Conservation (phyloP, 2,329 filamentous ascomycete species). For the Fusarium brevicatenulatum region DNA sequence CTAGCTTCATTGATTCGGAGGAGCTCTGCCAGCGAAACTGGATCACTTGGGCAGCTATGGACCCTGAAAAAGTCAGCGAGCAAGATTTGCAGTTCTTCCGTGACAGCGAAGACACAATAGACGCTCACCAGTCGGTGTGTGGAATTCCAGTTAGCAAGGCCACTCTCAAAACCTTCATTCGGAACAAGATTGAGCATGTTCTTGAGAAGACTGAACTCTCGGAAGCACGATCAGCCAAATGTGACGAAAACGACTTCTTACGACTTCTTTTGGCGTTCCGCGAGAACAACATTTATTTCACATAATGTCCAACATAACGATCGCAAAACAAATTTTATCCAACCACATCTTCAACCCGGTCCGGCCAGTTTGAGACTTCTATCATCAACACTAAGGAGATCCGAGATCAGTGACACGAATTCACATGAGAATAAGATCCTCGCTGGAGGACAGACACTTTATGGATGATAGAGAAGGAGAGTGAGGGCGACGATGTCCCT, state of each 20-base stretch:
- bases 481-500: background rate
- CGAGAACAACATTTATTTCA: conserved; percentile 14
- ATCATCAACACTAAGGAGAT: background rate
- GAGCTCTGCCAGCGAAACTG: background rate
- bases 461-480: background rate
- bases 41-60: background rate
- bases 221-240: conserved; percentile 13
- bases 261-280: conserved; percentile 16
- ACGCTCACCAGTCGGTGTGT: conserved; percentile 14
- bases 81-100: conserved; percentile 8
- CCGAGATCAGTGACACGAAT: background rate
- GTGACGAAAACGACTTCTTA: conserved; percentile 13
- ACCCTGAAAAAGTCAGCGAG: conserved; percentile 8
- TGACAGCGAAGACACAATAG: conserved; percentile 8
- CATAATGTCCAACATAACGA: background rate
- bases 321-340: background rate
- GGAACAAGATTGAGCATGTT: conserved; percentile 11
- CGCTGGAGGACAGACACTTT: background rate
- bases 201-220: conserved; percentile 9
- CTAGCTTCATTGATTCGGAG: background rate
- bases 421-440: background rate
- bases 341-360: background rate
- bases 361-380: background rate
- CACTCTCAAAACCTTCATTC: conserved; percentile 13
- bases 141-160: conserved; percentile 10